phyloP scores from a whole-genome alignment of 257 asterid species.

The Eustoma russellianum region DNA sequence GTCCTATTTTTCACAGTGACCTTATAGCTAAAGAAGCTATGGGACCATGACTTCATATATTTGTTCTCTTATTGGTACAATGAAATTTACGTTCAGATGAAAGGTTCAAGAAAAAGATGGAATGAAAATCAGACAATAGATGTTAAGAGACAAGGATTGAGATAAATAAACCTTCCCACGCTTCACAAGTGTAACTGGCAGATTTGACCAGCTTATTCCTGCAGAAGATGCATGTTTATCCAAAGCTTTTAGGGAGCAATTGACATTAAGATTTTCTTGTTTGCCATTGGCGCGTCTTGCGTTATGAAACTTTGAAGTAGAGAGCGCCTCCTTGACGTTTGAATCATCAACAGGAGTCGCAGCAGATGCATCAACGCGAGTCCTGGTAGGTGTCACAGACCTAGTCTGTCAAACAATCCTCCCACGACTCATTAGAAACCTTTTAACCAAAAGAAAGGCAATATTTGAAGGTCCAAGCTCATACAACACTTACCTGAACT shows the following conservation, averaged over 20 bases:
- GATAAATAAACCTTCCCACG: constrained; percentile 53
- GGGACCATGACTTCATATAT: no score
- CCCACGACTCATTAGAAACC: no score
- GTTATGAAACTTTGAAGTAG: constrained; percentile 21
- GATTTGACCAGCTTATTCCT: constrained; percentile 52
- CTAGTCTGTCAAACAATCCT: constrained; percentile 28
- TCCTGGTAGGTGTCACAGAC: constrained; percentile 33
- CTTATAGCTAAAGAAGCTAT: no score
- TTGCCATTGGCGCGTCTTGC: constrained; percentile 31
- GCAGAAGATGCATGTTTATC: constrained; percentile 37
- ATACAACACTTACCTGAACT: constrained; percentile 42
- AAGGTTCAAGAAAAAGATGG: neutral
- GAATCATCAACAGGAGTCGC: constrained; percentile 23
- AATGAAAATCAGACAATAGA: neutral
- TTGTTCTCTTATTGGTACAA: no score
- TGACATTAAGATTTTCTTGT: constrained; percentile 34
- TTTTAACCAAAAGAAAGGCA: neutral
- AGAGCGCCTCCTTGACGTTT: constrained; percentile 16
- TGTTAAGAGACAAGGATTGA: neutral
- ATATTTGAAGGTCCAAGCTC: neutral
- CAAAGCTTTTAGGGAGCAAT: constrained; percentile 12
- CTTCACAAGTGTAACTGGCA: constrained; percentile 57
- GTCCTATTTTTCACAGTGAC: no score
- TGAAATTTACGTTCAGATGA: no score
- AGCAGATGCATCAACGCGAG: constrained; percentile 26